Evolutionary conservation across 768 basidiomycete genomes (phyloP).

Genomic region (Leucogyrophana mollusca): DNA sequence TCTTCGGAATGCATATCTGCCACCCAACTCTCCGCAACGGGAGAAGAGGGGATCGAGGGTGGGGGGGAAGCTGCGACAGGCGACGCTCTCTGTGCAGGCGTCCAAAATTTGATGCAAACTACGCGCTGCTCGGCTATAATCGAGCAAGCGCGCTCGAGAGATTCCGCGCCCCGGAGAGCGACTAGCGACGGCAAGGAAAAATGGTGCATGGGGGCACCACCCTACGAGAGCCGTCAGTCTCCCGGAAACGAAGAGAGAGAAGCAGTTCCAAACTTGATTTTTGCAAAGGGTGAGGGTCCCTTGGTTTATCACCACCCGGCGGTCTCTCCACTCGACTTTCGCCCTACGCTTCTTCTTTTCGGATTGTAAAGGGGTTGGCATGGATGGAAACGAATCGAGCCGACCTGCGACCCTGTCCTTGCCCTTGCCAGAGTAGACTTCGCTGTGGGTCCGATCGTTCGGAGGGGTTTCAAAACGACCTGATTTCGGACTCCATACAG

Average conservation of each 20-base stretch:
- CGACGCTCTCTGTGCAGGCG: neutral
- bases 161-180: conserved; percentile 43
- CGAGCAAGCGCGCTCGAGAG: conserved; percentile 32
- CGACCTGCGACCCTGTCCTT: conserved; percentile 12
- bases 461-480: conserved; percentile 25
- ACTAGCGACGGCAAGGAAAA: conserved; percentile 40
- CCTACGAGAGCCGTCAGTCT: conserved; percentile 27
- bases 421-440: conserved; percentile 3
- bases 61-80: conserved; percentile 12
- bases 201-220: conserved; percentile 35
- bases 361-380: conserved; percentile 3
- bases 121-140: conserved; percentile 26
- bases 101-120: conserved; percentile 41
- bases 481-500: conserved; percentile 32
- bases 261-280: conserved; percentile 49
- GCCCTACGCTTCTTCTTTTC: conserved; percentile 27
- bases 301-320: conserved; percentile 62
- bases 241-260: no score
- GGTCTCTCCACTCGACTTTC: conserved; percentile 59
- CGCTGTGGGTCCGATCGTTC: conserved; percentile 6
- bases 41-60: conserved; percentile 20
- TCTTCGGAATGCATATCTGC: conserved; percentile 7
- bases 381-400: neutral
- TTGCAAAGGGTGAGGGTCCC: conserved; percentile 56
- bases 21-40: conserved; percentile 13